Conservation (phyloP, 768 basidiomycete genomes). For the Lactarius sanguifluus region DNA sequence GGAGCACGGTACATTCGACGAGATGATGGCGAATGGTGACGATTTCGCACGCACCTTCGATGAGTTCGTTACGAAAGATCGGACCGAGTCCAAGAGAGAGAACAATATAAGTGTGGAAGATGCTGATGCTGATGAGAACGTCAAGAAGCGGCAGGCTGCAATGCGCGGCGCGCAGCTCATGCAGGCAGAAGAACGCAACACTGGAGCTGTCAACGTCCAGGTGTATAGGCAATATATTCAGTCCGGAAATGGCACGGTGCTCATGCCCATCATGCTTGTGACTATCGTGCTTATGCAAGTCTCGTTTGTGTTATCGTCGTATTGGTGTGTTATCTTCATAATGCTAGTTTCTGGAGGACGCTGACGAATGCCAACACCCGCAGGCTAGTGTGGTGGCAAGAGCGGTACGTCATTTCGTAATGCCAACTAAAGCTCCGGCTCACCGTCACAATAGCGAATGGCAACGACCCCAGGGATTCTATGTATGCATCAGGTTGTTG, state of each 20-base stretch:
- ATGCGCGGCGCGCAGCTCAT: slow-evolving; percentile 57
- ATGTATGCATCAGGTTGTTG: slow-evolving; percentile 47
- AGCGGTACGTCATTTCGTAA: slow-evolving; percentile 42
- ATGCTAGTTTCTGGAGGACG: slow-evolving; percentile 6
- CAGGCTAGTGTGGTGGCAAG: slow-evolving; percentile 87
- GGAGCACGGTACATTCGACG: slow-evolving; percentile 76
- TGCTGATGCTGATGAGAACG: slow-evolving; percentile 38
- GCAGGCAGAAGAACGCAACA: slow-evolving; percentile 82
- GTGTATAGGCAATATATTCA: slow-evolving; percentile 63
- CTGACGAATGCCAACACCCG: background rate
- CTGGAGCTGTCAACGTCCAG: slow-evolving; percentile 59
- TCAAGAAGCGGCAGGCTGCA: slow-evolving; percentile 39
- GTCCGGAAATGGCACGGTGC: slow-evolving; percentile 64
- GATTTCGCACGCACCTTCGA: slow-evolving; percentile 53
- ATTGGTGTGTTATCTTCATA: slow-evolving; percentile 54
- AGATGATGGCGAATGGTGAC: slow-evolving; percentile 62
- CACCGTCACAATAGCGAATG: slow-evolving; percentile 46
- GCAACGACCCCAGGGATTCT: slow-evolving; percentile 61
- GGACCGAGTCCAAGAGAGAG: slow-evolving; percentile 48
- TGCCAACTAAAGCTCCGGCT: slow-evolving; percentile 10
- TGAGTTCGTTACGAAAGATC: slow-evolving; percentile 62
- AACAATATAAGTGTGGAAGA: slow-evolving; percentile 41
- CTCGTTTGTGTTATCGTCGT: slow-evolving; percentile 66
- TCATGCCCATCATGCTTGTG: slow-evolving; percentile 64
- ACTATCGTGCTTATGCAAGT: slow-evolving; percentile 68